Percentiles rank a stretch among this genome's conserved stretches.
Evolutionary conservation across 2,329 filamentous ascomycete genomes (phyloP).

Genomic region (Macrophomina pseudophaseolina): DNA sequence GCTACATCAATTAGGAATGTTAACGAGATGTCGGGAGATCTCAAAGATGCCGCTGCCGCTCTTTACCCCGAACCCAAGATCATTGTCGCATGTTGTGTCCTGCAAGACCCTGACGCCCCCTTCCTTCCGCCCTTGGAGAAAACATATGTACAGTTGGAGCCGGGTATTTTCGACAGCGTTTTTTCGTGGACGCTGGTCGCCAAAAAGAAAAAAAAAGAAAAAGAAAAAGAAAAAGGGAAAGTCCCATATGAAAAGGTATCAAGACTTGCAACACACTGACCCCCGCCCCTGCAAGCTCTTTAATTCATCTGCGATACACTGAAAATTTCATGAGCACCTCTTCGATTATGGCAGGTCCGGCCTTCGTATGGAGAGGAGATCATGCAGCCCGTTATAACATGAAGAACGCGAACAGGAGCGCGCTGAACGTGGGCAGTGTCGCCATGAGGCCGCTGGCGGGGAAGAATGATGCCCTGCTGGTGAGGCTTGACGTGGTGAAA

Average conservation of each 20-base stretch:
- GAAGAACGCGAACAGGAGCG: constrained; percentile 19
- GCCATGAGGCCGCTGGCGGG: not conserved
- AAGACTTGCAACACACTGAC: constrained; percentile 1
- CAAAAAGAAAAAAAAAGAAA: not conserved
- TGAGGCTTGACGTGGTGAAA: constrained; percentile 58
- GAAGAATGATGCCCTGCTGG: constrained; percentile 28
- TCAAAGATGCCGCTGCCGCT: constrained; percentile 14
- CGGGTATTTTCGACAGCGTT: constrained; percentile 19
- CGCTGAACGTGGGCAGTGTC: constrained; percentile 2
- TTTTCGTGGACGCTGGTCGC: constrained; percentile 1
- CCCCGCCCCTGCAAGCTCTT: not conserved
- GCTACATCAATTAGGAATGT: constrained; percentile 4
- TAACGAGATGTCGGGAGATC: constrained; percentile 16
- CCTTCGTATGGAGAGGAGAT: not conserved
- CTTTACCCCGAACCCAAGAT: constrained; percentile 1
- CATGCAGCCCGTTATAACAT: constrained; percentile 10
- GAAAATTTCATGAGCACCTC: not conserved
- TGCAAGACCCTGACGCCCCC: constrained; percentile 21
- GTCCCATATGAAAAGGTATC: constrained; percentile 17
- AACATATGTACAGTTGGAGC: constrained; percentile 18
- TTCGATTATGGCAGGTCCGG: constrained; percentile 4
- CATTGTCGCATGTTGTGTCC: not conserved
- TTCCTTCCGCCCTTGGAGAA: not conserved
- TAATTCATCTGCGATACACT: not conserved
- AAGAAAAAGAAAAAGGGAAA: not conserved